Evolutionary conservation across 2,329 filamentous ascomycete species (phyloP).

Genomic region (Purpureocillium takamizusanense): DNA sequence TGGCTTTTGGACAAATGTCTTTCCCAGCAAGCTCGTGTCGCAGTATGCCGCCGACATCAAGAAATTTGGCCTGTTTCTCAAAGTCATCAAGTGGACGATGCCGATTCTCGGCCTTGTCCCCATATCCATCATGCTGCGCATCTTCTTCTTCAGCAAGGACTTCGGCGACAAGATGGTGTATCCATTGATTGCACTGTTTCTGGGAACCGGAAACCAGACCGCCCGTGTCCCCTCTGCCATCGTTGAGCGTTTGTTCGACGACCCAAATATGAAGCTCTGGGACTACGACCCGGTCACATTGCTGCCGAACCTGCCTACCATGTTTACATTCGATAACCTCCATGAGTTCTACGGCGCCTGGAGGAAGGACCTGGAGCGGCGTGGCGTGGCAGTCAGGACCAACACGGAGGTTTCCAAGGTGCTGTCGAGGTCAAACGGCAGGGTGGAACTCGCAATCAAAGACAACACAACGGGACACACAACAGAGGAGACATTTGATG

Average conservation of each 20-base stretch:
- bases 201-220: conserved; percentile 68
- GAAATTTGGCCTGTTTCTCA: conserved; percentile 46
- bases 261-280: conserved; percentile 52
- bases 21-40: conserved; percentile 48
- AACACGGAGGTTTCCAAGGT: conserved; percentile 46
- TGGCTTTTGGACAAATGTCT: conserved; percentile 58
- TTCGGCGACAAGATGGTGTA: conserved; percentile 64
- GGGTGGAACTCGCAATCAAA: conserved; percentile 45
- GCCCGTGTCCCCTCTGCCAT: conserved; percentile 63
- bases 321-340: conserved; percentile 58
- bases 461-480: conserved; percentile 40
- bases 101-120: conserved; percentile 50
- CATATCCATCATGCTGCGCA: conserved; percentile 54
- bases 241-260: conserved; percentile 50
- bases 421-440: conserved; percentile 37
- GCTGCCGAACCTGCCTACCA: conserved; percentile 50
- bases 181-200: conserved; percentile 63
- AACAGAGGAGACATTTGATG: conserved; percentile 48
- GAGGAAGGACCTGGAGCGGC: conserved; percentile 41
- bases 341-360: conserved; percentile 52
- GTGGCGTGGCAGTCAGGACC: conserved; percentile 47
- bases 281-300: conserved; percentile 46
- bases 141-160: conserved; percentile 61
- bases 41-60: conserved; percentile 46
- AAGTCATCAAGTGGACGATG: conserved; percentile 50